Evolutionary conservation across 257 asterid genomes (phyloP).

Genomic region (Solanum sparsipilum): DNA sequence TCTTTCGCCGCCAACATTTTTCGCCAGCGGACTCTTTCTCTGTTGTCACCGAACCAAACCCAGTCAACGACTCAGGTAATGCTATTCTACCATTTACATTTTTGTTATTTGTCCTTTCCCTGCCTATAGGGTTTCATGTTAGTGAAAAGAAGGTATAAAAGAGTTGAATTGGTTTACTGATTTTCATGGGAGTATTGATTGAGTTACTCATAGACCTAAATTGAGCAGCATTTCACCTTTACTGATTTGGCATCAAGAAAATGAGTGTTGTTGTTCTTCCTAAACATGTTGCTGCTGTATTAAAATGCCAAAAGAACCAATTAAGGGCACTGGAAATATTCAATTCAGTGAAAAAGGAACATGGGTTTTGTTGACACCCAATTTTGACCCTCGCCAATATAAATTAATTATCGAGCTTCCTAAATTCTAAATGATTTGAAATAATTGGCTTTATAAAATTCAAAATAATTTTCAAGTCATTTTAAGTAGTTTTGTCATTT

Average conservation of each 20-base stretch:
- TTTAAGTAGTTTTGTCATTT: no score
- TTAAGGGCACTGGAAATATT: conserved; percentile 83
- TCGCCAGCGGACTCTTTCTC: no score
- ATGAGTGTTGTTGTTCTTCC: conserved; percentile 68
- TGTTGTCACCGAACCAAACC: no score
- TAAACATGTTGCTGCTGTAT: conserved; percentile 75
- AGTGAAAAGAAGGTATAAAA: neutral
- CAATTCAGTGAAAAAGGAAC: conserved; percentile 58
- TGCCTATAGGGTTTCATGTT: neutral
- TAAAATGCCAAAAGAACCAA: conserved; percentile 63
- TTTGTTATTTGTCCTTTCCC: neutral
- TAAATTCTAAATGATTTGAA: no score
- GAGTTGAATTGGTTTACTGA: neutral
- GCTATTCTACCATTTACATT: neutral
- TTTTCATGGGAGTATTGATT: no score
- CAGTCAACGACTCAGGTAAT: no score
- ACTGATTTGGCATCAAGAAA: neutral
- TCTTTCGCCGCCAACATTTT: no score
- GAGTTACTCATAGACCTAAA: neutral
- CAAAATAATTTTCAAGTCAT: no score
- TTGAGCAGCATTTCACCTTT: neutral
- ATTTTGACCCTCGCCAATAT: no score
- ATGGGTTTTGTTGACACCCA: conserved; percentile 11
- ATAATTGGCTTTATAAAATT: no score
- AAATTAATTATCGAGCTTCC: no score